Base-by-base conservation (phyloP, 2,329 filamentous ascomycete genomes). In the Thielaviopsis musarum region DNA sequence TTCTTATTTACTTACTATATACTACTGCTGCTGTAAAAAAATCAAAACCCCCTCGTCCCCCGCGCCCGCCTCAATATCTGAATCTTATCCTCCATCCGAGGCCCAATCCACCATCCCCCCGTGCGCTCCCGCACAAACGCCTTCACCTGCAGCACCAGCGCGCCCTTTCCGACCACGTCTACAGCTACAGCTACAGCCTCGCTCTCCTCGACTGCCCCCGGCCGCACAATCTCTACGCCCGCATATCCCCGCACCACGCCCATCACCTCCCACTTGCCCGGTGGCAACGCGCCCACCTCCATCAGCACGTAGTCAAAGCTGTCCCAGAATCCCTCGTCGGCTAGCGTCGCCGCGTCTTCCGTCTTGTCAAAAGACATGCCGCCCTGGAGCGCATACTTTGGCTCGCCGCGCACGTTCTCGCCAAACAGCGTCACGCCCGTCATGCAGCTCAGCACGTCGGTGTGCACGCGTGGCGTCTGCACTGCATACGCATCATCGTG, bases 401-500 rank as follows among this genome's bases (percentile, higher is more conserved):
- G 68, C 10, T 70, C 64, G 54, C 70, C 70, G 57, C 64, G 62
- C 19, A 69, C 70, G 58, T 78, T 74, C 64, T 81, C 77, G 19
- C 78, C 77, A 64, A 87, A 87, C 57, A 83, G 79, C 2, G 83
- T 84, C 10, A 85, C 77, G 57, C 83, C 83, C 30, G 83, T 86
- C 83, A 86, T 86, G 72, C 83, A 86, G 55, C 80, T 78, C 12
- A 83, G 72, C 13, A 85, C 80, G 65, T 86, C 83, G 54, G 82
- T 80, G 66, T 87, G 83, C 17, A 59, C 61, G 2, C 56, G 54
- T 3, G 58, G 51, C 51, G 83, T 74, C 48, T 66, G 65, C 19
- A 64, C 60, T 7, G 66, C 30, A 9, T 64, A 62, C 45, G 67
- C 62, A 19, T 62, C 61, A 21, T 59, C 51, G 54, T 64, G 62